Conservation (phyloP, 768 basidiomycete genomes). For the Polyporus arcularius region DNA sequence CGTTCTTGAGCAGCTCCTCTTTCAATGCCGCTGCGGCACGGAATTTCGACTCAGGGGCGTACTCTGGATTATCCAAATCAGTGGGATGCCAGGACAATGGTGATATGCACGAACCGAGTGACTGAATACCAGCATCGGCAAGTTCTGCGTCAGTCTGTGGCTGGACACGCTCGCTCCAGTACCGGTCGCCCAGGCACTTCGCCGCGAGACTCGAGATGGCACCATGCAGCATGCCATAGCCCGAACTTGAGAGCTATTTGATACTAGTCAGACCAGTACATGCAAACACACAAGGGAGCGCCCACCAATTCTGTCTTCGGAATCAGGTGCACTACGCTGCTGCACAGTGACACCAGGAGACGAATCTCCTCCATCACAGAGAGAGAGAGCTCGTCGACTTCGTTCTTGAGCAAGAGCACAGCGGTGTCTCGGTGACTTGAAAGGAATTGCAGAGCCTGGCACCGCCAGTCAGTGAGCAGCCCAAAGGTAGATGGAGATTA, state of each 20-base stretch:
- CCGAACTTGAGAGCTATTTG: slow-evolving; percentile 56
- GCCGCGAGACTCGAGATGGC: slow-evolving; percentile 78
- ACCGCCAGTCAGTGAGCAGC: background rate
- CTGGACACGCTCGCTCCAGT: slow-evolving; percentile 55
- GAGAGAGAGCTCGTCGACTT: slow-evolving; percentile 59
- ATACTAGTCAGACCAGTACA: slow-evolving; percentile 32
- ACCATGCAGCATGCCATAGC: slow-evolving; percentile 84
- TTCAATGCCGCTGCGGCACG: slow-evolving; percentile 55
- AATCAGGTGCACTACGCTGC: slow-evolving; percentile 67
- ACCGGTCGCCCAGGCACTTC: slow-evolving; percentile 60
- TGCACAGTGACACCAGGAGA: slow-evolving; percentile 73
- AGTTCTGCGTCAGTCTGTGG: slow-evolving; percentile 72
- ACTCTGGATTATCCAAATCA: slow-evolving; percentile 39
- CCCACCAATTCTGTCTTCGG: slow-evolving; percentile 79
- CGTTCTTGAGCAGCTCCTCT: slow-evolving; percentile 60
- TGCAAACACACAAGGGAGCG: slow-evolving; percentile 12
- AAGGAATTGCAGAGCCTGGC: slow-evolving; percentile 78
- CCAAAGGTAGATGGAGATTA: background rate
- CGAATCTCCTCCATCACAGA: slow-evolving; percentile 78
- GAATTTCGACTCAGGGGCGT: slow-evolving; percentile 57
- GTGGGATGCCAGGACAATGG: background rate
- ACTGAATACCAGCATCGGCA: slow-evolving; percentile 50
- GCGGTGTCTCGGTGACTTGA: slow-evolving; percentile 83
- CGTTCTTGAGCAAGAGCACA: slow-evolving; percentile 78
- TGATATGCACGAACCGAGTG: slow-evolving; percentile 48